Percentiles rank a stretch among this genome's conserved stretches.
Conservation (phyloP, 805 yeast genomes). For the Schwanniomyces polymorphus region DNA sequence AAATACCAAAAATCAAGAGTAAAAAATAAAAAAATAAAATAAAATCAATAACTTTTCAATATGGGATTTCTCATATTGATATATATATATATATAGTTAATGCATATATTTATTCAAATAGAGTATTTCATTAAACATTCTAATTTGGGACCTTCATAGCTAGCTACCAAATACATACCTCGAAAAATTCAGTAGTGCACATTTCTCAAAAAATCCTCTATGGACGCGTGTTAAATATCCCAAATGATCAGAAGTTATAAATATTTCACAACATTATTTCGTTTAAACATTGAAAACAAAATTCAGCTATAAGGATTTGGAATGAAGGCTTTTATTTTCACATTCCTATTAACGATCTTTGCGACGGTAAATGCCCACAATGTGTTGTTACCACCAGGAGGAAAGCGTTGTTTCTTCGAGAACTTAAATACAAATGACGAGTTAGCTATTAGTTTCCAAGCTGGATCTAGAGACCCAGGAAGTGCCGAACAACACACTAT, state of each 20-base stretch:
- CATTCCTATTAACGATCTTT: conserved; percentile 8
- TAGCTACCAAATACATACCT: background rate
- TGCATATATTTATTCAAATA: background rate
- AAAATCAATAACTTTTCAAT: background rate
- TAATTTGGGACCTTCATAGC: background rate
- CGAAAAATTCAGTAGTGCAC: background rate
- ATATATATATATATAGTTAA: background rate
- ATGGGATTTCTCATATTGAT: background rate
- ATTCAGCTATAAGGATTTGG: background rate
- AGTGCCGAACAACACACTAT: conserved; percentile 63
- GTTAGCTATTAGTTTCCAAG: conserved; percentile 86
- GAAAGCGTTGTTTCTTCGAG: conserved; percentile 88
- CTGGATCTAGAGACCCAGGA: conserved; percentile 81
- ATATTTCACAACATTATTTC: background rate
- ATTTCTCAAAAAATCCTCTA: background rate
- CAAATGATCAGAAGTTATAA: background rate
- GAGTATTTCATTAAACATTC: background rate
- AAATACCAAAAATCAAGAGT: too few relatives aligned
- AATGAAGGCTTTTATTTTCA: conserved; percentile 5
- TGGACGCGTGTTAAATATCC: conserved; percentile 7
- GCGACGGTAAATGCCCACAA: conserved; percentile 60
- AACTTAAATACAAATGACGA: conserved; percentile 79
- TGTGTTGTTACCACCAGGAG: conserved; percentile 77
- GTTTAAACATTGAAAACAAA: background rate
- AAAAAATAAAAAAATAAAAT: background rate